A percentile compares a stretch with the other conserved stretches of the same genome.
phyloP scores from a whole-genome alignment of 1,284 basidiomycete genomes.

The Marasmius oreades region DNA sequence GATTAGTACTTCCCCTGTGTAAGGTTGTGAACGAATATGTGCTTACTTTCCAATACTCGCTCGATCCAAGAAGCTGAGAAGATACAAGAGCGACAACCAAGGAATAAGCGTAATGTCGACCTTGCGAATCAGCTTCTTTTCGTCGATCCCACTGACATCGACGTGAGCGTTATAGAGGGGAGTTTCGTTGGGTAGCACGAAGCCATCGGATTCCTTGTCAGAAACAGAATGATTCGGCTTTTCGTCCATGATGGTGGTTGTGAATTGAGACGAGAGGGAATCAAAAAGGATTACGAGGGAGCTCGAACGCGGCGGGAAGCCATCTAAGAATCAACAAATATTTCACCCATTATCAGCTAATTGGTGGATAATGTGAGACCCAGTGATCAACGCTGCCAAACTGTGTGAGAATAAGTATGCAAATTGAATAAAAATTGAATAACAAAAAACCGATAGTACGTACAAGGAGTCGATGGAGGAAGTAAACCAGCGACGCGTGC shows the following conservation, averaged over 20 bases:
- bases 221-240: background rate
- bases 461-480: too few relatives aligned
- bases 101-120: conserved; percentile 63
- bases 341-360: too few relatives aligned
- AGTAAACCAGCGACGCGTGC: too few relatives aligned
- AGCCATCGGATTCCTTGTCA: conserved; percentile 6
- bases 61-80: conserved; percentile 74
- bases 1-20: too few relatives aligned
- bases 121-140: conserved; percentile 61
- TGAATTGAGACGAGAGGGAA: background rate
- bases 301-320: too few relatives aligned
- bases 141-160: conserved; percentile 55
- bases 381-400: too few relatives aligned
- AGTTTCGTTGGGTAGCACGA: conserved; percentile 5
- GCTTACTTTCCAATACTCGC: conserved; percentile 76
- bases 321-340: too few relatives aligned
- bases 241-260: background rate
- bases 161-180: conserved; percentile 46
- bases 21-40: too few relatives aligned
- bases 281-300: background rate
- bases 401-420: too few relatives aligned
- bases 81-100: conserved; percentile 70
- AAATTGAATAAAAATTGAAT: too few relatives aligned
- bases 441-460: too few relatives aligned
- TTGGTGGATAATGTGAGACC: too few relatives aligned